Conservation (phyloP, 2,329 filamentous ascomycete genomes). For the Fusarium goolgardi region DNA sequence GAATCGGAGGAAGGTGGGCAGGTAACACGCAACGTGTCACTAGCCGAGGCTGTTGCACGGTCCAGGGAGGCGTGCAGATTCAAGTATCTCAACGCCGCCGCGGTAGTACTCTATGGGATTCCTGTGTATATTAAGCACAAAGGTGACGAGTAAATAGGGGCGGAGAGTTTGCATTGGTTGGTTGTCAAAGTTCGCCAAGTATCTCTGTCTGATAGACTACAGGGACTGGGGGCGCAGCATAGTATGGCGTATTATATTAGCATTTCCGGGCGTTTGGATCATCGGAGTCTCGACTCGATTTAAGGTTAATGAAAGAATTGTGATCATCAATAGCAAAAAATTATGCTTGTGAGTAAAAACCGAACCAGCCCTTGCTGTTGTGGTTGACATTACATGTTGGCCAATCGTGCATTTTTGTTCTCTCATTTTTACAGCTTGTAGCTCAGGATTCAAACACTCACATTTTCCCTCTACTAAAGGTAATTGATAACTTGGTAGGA, state of each 20-base stretch:
- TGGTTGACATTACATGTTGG: background rate
- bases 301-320: conserved; percentile 27
- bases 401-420: background rate
- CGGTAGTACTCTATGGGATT: conserved; percentile 93
- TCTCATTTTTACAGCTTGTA: conserved; percentile 4
- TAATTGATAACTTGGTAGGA: conserved; percentile 5
- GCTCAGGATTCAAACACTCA: conserved; percentile 1
- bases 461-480: background rate
- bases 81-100: conserved; percentile 91
- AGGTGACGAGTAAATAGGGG: conserved; percentile 39
- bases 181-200: conserved; percentile 11
- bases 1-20: conserved; percentile 42
- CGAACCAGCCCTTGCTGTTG: background rate
- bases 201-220: conserved; percentile 15
- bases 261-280: conserved; percentile 42
- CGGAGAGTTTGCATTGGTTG: conserved; percentile 15
- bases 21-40: conserved; percentile 58
- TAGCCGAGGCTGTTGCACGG: conserved; percentile 84
- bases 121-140: conserved; percentile 78
- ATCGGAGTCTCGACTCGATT: conserved; percentile 13
- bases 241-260: conserved; percentile 21
- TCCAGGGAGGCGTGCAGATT: conserved; percentile 85
- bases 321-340: conserved; percentile 9
- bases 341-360: conserved; percentile 6
- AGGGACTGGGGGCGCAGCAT: conserved; percentile 22